Conservation (phyloP, 2,329 filamentous ascomycete species). For the Verruconis gallopava region DNA sequence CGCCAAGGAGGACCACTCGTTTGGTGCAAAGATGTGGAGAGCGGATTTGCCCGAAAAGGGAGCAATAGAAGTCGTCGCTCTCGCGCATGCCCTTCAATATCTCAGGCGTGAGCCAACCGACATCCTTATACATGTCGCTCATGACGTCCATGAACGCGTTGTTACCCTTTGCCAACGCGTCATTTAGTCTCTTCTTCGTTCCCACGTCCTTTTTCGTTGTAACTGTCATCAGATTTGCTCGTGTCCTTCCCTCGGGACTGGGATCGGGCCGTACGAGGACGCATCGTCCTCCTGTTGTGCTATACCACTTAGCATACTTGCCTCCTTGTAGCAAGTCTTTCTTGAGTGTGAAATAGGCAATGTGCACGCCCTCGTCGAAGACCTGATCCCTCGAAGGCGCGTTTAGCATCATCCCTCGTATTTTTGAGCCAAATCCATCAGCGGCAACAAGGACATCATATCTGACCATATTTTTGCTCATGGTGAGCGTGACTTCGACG, state of each 20-base stretch:
- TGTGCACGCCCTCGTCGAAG: conserved; percentile 20
- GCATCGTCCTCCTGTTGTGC: conserved; percentile 13
- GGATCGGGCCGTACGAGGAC: conserved; percentile 17
- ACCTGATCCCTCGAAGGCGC: conserved; percentile 10
- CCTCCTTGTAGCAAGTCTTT: conserved; percentile 13
- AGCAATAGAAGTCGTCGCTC: conserved; percentile 10
- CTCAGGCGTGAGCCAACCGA: conserved; percentile 4
- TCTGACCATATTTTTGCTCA: conserved; percentile 10
- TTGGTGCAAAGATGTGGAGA: conserved; percentile 3
- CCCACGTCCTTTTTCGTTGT: conserved; percentile 17
- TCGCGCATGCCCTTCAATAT: conserved; percentile 8
- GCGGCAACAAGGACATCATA: conserved; percentile 17
- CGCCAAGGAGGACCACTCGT: conserved; percentile 12
- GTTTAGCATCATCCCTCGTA: conserved; percentile 15
- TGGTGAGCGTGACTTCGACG: conserved; percentile 12
- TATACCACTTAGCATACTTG: conserved; percentile 14
- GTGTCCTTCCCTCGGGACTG: conserved; percentile 11
- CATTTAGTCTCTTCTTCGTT: conserved; percentile 19
- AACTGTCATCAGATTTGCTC: conserved; percentile 13
- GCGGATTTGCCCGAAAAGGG: conserved; percentile 5
- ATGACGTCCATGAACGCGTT: conserved; percentile 7
- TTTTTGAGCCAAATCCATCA: conserved; percentile 15
- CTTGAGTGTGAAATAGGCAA: conserved; percentile 29
- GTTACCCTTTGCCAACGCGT: conserved; percentile 18
- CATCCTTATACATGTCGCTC: conserved; percentile 4